Conservation (phyloP, 768 basidiomycete genomes). For the Cystobasidium onofrii region DNA sequence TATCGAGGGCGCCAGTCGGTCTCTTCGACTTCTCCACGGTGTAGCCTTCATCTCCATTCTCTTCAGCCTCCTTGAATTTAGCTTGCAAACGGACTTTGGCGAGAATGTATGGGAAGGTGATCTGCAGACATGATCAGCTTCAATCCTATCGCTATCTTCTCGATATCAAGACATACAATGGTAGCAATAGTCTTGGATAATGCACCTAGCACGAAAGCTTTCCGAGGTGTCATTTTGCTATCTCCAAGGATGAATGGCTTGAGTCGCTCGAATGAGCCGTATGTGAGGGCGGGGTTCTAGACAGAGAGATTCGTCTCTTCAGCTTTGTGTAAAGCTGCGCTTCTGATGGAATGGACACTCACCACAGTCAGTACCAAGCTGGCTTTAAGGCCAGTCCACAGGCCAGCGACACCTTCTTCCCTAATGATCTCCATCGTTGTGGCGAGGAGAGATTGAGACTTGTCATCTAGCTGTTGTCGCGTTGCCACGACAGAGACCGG, state of each 20-base stretch:
- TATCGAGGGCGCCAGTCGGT: constrained; percentile 66
- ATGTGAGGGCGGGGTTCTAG: constrained; percentile 31
- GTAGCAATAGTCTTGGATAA: constrained; percentile 92
- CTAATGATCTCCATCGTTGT: constrained; percentile 78
- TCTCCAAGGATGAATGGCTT: constrained; percentile 59
- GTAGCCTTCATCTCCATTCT: constrained; percentile 37
- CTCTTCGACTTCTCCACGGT: constrained; percentile 45
- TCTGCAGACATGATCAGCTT: constrained; percentile 49
- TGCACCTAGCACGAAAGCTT: constrained; percentile 79
- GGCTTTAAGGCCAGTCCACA: constrained; percentile 90
- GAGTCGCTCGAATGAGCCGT: constrained; percentile 79
- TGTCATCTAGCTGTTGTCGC: constrained; percentile 67
- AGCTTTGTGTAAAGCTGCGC: background rate
- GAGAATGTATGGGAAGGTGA: constrained; percentile 92
- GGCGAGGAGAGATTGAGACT: constrained; percentile 58
- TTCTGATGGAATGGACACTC: constrained; percentile 54
- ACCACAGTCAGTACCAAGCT: constrained; percentile 91
- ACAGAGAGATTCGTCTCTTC: background rate
- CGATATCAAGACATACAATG: constrained; percentile 58
- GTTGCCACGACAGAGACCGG: constrained; percentile 97
- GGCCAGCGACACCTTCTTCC: constrained; percentile 66
- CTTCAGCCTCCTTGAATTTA: constrained; percentile 51
- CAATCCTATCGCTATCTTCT: too few species aligned
- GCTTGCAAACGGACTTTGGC: constrained; percentile 89
- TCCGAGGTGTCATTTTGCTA: constrained; percentile 64